A percentile compares a stretch with the other conserved stretches of the same genome.
These are phyloP conservation scores for Odontarrhena argentea DNA, from an alignment of 345 rosid genomes.

Conservation along the genomic window DNA sequence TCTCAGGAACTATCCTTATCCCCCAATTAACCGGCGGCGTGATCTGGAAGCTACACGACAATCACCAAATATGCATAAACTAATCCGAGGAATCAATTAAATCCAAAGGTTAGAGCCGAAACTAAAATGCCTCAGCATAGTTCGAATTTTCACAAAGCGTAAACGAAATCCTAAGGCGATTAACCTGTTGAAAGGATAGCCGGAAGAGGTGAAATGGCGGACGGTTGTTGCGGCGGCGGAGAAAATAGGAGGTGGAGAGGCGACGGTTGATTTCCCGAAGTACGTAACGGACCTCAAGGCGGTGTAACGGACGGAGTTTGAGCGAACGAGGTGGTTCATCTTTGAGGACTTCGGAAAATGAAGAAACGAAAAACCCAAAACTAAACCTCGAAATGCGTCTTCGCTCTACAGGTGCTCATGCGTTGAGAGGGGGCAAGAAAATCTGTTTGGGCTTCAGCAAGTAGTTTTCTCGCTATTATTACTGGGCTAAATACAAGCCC, in stretches of 20 bases:
- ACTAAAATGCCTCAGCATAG: conserved; percentile 19
- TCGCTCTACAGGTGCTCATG: not conserved
- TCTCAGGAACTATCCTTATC: conserved; percentile 83
- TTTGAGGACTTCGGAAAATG: conserved; percentile 5
- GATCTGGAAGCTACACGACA: conserved; percentile 56
- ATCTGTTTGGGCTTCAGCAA: too few species aligned
- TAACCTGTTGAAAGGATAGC: conserved; percentile 53
- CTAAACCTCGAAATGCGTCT: conserved; percentile 20
- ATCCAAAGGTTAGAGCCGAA: not conserved
- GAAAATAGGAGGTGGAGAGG: conserved; percentile 25
- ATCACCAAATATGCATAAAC: not conserved
- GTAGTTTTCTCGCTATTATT: too few species aligned
- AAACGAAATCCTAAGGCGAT: not conserved
- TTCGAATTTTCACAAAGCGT: conserved; percentile 1
- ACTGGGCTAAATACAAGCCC: too few species aligned
- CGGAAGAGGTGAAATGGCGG: conserved; percentile 38
- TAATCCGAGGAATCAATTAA: not conserved
- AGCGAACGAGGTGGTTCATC: conserved; percentile 39
- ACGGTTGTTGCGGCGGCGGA: conserved; percentile 29
- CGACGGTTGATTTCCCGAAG: conserved; percentile 38
- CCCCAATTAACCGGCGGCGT: conserved; percentile 92
- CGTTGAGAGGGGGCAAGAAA: too few species aligned
- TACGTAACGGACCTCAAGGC: conserved; percentile 35
- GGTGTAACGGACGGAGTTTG: conserved; percentile 19
- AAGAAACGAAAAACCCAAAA: conserved; percentile 14